These are phyloP conservation scores for Dryas drummondii DNA, from an alignment of 306 rosid species.

Conservation along the genomic window DNA sequence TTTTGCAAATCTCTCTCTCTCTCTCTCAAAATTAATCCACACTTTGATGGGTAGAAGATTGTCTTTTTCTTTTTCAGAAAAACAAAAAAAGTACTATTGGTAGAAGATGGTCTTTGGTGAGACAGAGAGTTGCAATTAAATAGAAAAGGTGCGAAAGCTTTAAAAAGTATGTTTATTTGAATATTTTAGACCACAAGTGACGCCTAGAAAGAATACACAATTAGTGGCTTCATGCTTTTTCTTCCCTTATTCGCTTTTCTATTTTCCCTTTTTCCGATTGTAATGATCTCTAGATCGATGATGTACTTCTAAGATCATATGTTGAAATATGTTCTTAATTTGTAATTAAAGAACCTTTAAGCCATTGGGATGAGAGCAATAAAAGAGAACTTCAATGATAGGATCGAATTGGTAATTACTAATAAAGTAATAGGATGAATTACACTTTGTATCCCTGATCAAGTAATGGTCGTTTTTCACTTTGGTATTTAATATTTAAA, in stretches of 20 bases:
- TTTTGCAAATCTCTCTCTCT: constrained; percentile 28
- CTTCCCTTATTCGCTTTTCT: constrained; percentile 24
- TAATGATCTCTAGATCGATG: constrained; percentile 50
- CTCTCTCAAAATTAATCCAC: neutral
- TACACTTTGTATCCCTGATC: too few relatives aligned
- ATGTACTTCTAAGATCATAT: constrained; percentile 40
- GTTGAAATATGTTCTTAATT: constrained; percentile 44
- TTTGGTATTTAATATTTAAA: too few relatives aligned
- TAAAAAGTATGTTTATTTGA: constrained; percentile 47
- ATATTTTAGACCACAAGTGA: constrained; percentile 50
- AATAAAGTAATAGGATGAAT: too few relatives aligned
- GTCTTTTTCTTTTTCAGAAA: too few relatives aligned
- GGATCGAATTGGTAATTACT: too few relatives aligned
- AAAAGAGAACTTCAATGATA: neutral
- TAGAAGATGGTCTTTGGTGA: constrained; percentile 29
- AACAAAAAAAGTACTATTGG: constrained; percentile 20
- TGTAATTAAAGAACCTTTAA: constrained; percentile 52
- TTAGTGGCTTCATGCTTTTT: constrained; percentile 46
- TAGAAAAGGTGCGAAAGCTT: constrained; percentile 46
- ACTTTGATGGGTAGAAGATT: neutral
- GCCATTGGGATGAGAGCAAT: constrained; percentile 42
- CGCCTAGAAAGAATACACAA: constrained; percentile 69
- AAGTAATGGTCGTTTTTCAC: too few relatives aligned
- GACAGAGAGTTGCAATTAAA: constrained; percentile 40
- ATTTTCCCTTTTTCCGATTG: constrained; percentile 36